These are phyloP conservation scores for Strobilomyces echinocephalus DNA, from an alignment of 768 basidiomycete species.

Conservation along the genomic window DNA sequence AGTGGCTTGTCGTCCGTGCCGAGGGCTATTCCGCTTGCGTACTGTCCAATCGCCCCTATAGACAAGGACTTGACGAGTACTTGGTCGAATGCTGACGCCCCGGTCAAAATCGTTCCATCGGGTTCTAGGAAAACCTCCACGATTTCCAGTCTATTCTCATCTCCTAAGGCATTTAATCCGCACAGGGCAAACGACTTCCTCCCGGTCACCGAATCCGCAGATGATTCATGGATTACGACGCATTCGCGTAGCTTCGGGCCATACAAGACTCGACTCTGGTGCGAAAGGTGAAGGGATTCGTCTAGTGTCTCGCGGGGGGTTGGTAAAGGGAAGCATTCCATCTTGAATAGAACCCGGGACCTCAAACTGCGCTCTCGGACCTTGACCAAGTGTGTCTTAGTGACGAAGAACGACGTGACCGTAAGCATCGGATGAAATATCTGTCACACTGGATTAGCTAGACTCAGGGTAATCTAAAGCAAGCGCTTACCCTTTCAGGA, in stretches of 20 bases:
- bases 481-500: neutral
- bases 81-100: neutral
- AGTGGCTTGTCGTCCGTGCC: neutral
- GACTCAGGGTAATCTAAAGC: neutral
- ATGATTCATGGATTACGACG: slow-evolving; percentile 2
- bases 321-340: slow-evolving; percentile 11
- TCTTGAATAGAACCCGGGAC: neutral
- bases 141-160: neutral
- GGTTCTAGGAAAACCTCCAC: slow-evolving; percentile 5
- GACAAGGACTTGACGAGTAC: neutral
- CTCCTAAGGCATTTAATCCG: neutral
- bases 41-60: neutral
- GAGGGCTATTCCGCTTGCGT: neutral
- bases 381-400: slow-evolving; percentile 5
- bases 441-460: neutral
- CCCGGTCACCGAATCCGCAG: neutral
- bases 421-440: neutral
- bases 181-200: neutral
- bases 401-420: slow-evolving; percentile 3
- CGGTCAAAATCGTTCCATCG: slow-evolving; percentile 1
- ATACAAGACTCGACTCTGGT: neutral
- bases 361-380: neutral
- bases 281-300: slow-evolving; percentile 1
- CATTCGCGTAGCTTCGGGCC: neutral
- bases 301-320: neutral